Conservation (phyloP, 129 eudicot genomes). For the Centella asiatica region DNA sequence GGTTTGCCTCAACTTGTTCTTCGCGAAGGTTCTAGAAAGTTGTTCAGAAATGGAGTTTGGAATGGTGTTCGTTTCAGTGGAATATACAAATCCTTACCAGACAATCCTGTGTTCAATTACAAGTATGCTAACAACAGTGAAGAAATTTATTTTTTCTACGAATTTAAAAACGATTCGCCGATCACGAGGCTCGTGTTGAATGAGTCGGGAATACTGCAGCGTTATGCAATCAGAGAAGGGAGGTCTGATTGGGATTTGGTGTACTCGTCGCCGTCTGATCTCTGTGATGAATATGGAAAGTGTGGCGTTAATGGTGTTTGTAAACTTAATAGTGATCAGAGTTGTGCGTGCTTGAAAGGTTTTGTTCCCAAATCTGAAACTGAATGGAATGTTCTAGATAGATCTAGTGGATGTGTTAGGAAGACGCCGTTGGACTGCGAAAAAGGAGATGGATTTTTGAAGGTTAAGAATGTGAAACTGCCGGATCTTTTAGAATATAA, state of each 20-base stretch:
- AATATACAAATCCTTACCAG: conserved; percentile 16
- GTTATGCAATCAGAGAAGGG: conserved; percentile 9
- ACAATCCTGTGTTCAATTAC: conserved; percentile 16
- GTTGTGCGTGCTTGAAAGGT: conserved; percentile 32
- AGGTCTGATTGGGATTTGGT: conserved; percentile 7
- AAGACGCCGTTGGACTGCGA: conserved; percentile 17
- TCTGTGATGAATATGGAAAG: conserved; percentile 26
- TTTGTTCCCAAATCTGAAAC: conserved; percentile 19
- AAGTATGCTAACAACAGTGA: conserved; percentile 14
- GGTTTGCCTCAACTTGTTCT: conserved; percentile 47
- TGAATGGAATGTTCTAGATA: conserved; percentile 28
- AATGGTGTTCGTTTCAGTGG: conserved; percentile 49
- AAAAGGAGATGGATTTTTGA: conserved; percentile 23
- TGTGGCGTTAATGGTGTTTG: conserved; percentile 44
- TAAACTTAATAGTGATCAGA: not conserved
- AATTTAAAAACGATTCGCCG: conserved; percentile 14
- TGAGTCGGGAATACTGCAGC: conserved; percentile 23
- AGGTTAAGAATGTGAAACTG: conserved; percentile 21
- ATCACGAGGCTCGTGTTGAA: conserved; percentile 26
- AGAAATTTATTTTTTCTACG: conserved; percentile 23
- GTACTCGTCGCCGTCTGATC: conserved; percentile 2
- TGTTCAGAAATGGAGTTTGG: conserved; percentile 46
- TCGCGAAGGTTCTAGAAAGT: conserved; percentile 21
- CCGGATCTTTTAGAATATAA: conserved; percentile 21
- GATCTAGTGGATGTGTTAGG: conserved; percentile 36